Base-by-base conservation (phyloP, 495 filamentous ascomycete genomes). In the Penicillium goetzii region DNA sequence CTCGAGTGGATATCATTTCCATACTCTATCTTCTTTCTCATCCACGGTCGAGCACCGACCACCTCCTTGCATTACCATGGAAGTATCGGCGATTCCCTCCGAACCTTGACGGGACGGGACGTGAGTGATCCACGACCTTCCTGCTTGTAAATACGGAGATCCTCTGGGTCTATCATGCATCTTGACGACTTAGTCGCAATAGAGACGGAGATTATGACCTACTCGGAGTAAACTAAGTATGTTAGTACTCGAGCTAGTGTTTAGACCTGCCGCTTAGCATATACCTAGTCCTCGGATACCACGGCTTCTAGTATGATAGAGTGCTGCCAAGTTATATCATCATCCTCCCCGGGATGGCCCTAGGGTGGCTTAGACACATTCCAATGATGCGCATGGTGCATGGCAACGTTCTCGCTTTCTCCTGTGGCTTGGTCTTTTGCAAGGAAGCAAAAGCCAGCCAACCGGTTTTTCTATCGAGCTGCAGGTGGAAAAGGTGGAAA, bases 21-120 rank as follows among this genome's bases (percentile, higher is more conserved):
- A 53, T 21, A 4, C 25, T n/a, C 50, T 25, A 4, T 34, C 32
- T 7, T 28, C n/a, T 36, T 12, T 36, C 52, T 55, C 52, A n/a
- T 55, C 30, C 59, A 61, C 51, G 47, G 32, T 56, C 28, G 59
- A 41, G 33, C 52, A 56, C 21, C 14, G 55, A 15, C 36, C 10
- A 32, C 56, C 72, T 74, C 76, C 77, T 78, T 79, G 74, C 75
- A 62, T 70, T 61, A 74, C 69, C 72, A 63, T 78, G 75, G 73
- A 67, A 69, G 30, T 63, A 41, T 73, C 63, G 68, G 64, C 68
- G 72, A 76, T 71, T 68, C 70, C 68, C 70, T 71, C 75, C 74
- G 71, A 79, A 79, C 78, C 78, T 80, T 79, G 74, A 80, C 78
- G 78, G 78, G 76, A 75, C 78, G 78, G 78, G 69, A 74, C 77